Conservation (phyloP, 441 rosid species). For the Melastoma candidum region DNA sequence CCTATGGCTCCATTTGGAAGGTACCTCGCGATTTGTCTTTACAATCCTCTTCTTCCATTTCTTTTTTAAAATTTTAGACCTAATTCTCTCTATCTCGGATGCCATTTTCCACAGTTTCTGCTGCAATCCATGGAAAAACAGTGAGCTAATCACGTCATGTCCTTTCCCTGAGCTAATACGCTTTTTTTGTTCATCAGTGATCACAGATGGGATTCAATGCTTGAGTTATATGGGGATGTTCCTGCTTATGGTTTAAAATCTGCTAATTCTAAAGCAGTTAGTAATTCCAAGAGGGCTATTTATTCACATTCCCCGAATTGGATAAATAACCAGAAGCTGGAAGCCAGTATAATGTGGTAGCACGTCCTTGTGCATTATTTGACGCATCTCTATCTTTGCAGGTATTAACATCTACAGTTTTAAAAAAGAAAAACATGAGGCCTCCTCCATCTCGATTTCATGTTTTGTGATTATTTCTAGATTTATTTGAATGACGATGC, state of each 20-base stretch:
- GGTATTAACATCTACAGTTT: conserved; percentile 26
- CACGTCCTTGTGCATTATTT: conserved; percentile 63
- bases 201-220: conserved; percentile 65
- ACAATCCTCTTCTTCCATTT: not conserved
- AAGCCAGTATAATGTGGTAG: conserved; percentile 40
- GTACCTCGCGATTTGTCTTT: conserved; percentile 23
- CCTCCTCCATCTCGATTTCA: not conserved
- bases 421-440: no score
- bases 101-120: not conserved
- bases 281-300: conserved; percentile 69
- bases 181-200: conserved; percentile 34
- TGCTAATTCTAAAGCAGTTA: conserved; percentile 44
- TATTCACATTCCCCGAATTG: conserved; percentile 80
- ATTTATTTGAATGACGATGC: not conserved
- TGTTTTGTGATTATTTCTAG: not conserved
- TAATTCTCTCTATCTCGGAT: conserved; percentile 2
- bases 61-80: not conserved
- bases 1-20: conserved; percentile 94
- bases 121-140: conserved; percentile 7
- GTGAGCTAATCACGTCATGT: conserved; percentile 17
- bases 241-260: conserved; percentile 61
- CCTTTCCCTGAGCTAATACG: not conserved
- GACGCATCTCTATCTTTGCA: conserved; percentile 89
- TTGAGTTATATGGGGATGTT: conserved; percentile 85
- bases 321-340: conserved; percentile 42